Evolutionary conservation across 441 rosid species (phyloP).

Genomic region (Cnidoscolus chayamansa): DNA sequence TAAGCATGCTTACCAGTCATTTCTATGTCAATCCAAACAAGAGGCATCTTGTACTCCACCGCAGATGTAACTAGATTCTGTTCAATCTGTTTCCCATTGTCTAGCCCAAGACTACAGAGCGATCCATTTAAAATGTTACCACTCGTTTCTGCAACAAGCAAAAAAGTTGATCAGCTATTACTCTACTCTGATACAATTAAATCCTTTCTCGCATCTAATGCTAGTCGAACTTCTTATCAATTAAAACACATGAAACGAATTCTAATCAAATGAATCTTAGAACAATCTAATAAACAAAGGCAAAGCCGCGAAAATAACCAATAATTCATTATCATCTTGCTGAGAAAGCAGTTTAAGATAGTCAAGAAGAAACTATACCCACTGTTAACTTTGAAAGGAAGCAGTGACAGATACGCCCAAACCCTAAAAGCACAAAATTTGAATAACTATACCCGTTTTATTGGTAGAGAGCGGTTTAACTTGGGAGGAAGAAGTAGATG

Average conservation of each 20-base stretch:
- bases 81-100: conserved; percentile 23
- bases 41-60: conserved; percentile 55
- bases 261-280: background rate
- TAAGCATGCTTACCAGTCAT: conserved; percentile 63
- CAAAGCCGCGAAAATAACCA: background rate
- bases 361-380: background rate
- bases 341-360: background rate
- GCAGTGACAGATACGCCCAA: background rate
- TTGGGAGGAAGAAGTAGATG: conserved; percentile 21
- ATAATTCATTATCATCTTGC: background rate
- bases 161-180: background rate
- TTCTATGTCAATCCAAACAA: conserved; percentile 92
- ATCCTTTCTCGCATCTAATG: background rate
- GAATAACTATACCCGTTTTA: conserved; percentile 3
- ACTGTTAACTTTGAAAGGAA: background rate
- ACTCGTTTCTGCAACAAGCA: conserved; percentile 25
- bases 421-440: background rate
- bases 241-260: background rate
- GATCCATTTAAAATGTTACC: conserved; percentile 24
- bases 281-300: background rate
- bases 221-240: background rate
- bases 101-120: background rate
- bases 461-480: conserved; percentile 14
- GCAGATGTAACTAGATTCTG: conserved; percentile 22
- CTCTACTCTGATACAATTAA: background rate